Evolutionary conservation across 371 early-diverging fungal genomes (phyloP), one percentile per base, ranked within the genome.

Genomic region (Mortierella sp.): DNA sequence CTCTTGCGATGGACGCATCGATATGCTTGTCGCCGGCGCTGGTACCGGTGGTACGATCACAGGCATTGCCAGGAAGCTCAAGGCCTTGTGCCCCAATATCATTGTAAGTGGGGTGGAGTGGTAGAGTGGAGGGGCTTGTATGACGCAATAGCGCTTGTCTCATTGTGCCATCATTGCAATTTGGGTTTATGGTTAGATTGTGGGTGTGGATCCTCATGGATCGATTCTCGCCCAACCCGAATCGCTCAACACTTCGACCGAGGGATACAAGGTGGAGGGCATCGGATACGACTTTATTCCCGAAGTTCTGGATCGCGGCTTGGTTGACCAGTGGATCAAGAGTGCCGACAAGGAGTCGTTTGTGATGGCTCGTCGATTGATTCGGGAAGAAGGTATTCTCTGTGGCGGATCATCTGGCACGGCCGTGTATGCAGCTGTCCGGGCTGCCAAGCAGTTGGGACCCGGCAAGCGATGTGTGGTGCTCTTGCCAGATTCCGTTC

Each of bases 201-300:
- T 97, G 51, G 98, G 96, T 63, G 95, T 95, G 17, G 99, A 98
- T 81, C 98, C 98, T 27, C 78, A 90, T 58, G 97, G 96, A 40
- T 96, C 97, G 21, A 94, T 97, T 71, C 87, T 98, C 44, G 98
- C 98, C 21, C 85, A 84, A 54, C 96, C 96, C 43, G 94, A 94
- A 40, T 72, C 85, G 17, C 86, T 96, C 55, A 95, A 96, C 85
- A 67, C 79, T 9, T 78, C 74, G 7, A 82, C 69, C 19, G 80
- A 81, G n/a, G 74, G 82, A 22, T 90, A 90, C 74, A 84, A 88
- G 81, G 96, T 97, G 24, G 98, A 98, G 85, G 99, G 98, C 55
- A 96, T 98, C 48, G 98, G 99, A 34, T 96, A 98, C 73, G 98
- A 98, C 80, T 98, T 97, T 79, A 88, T 98, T 61, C 98, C 99